Conservation (phyloP, 768 basidiomycete genomes). For the Pleurotus salmoneostramineus region DNA sequence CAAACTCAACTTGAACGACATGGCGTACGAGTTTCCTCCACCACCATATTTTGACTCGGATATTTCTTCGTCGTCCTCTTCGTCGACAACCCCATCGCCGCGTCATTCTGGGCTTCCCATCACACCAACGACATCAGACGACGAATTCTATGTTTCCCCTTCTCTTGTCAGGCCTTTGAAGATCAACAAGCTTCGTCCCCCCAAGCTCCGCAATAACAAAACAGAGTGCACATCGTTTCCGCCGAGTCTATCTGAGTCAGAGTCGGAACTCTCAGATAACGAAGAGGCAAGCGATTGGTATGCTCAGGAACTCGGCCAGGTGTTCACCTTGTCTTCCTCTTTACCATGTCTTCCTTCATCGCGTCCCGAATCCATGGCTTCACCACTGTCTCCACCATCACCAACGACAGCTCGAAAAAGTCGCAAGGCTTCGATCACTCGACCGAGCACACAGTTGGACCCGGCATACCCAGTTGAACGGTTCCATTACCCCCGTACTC, state of each 20-base stretch:
- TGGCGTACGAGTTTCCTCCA: neutral
- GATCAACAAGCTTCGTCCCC: conserved; percentile 33
- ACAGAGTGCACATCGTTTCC: conserved; percentile 14
- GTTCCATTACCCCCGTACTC: neutral
- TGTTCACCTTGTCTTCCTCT: conserved; percentile 32
- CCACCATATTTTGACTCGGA: neutral
- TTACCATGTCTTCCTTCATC: conserved; percentile 18
- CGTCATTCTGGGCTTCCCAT: conserved; percentile 19
- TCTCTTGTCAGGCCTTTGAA: conserved; percentile 45
- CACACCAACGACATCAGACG: conserved; percentile 43
- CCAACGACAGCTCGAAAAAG: neutral
- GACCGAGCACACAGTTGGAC: neutral
- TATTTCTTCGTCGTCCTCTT: neutral
- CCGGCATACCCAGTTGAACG: neutral
- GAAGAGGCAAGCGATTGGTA: conserved; percentile 42
- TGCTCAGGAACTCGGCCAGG: conserved; percentile 47
- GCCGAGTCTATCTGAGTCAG: conserved; percentile 11
- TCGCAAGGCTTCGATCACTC: neutral
- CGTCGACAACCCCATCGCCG: neutral
- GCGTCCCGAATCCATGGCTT: conserved; percentile 31
- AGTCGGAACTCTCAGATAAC: conserved; percentile 30
- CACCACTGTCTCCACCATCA: neutral
- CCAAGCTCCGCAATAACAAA: conserved; percentile 14
- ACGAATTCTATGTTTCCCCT: conserved; percentile 42
- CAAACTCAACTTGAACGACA: neutral